Conservation (phyloP, 176 grass and related monocot species). For the Ensete ventricosum region DNA sequence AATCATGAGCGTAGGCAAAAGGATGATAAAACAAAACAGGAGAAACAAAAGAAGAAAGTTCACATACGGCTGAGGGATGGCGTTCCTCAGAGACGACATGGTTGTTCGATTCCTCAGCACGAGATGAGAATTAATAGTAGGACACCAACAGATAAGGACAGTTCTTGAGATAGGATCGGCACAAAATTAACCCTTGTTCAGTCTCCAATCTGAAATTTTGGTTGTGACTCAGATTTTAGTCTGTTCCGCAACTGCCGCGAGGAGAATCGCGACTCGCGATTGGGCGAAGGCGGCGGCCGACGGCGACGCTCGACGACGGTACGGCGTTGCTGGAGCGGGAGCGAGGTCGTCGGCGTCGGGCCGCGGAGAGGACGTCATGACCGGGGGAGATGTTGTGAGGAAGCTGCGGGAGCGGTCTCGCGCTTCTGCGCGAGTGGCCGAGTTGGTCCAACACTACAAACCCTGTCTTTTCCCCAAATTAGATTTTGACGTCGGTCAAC, state of each 20-base stretch:
- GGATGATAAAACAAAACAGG: not conserved
- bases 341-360: too few relatives aligned
- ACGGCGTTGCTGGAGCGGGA: too few relatives aligned
- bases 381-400: too few relatives aligned
- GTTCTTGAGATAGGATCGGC: too few relatives aligned
- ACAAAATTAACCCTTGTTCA: too few relatives aligned
- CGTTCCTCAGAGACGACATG: constrained; percentile 93
- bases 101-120: not conserved
- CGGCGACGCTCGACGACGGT: not conserved
- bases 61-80: constrained; percentile 79
- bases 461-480: too few relatives aligned
- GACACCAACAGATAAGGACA: not conserved
- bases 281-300: not conserved
- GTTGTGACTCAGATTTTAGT: not conserved
- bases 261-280: not conserved
- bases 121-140: not conserved
- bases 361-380: too few relatives aligned
- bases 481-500: too few relatives aligned
- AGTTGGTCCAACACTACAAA: too few relatives aligned
- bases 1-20: not conserved
- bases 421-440: too few relatives aligned
- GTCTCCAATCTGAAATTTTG: not conserved
- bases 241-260: not conserved
- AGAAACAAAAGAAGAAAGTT: not conserved
- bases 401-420: too few relatives aligned